Conservation (phyloP, 2,329 filamentous ascomycete species). For the Colletotrichum magnum region DNA sequence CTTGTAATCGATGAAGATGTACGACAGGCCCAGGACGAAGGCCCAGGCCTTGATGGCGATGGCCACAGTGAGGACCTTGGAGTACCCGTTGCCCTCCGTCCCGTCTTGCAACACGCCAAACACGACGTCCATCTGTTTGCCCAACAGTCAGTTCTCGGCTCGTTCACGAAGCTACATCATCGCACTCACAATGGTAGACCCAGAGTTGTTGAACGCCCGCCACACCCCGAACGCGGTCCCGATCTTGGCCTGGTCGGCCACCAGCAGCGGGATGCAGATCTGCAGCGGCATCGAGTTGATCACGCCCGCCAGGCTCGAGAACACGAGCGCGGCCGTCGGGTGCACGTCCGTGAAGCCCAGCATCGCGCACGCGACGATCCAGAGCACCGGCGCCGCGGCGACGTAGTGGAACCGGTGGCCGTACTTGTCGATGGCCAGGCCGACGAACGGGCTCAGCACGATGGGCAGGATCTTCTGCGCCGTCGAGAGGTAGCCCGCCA, state of each 20-base stretch:
- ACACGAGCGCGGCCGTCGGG: conserved; percentile 43
- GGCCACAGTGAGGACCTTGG: conserved; percentile 39
- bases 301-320: conserved; percentile 40
- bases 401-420: conserved; percentile 45
- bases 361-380: conserved; percentile 42
- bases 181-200: conserved; percentile 43
- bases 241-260: conserved; percentile 45
- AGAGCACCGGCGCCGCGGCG: conserved; percentile 43
- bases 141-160: neutral
- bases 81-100: conserved; percentile 42
- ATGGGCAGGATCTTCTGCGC: conserved; percentile 43
- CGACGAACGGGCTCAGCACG: conserved; percentile 41
- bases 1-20: conserved; percentile 43
- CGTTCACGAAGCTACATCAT: neutral
- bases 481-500: conserved; percentile 44
- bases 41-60: conserved; percentile 43
- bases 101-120: conserved; percentile 44
- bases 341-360: conserved; percentile 44
- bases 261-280: conserved; percentile 44
- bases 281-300: conserved; percentile 45
- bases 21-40: conserved; percentile 40
- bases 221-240: conserved; percentile 45
- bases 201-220: conserved; percentile 45
- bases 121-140: conserved; percentile 44
- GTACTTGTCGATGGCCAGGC: conserved; percentile 44